Percentiles rank a stretch among this genome's conserved stretches.
phyloP scores from a whole-genome alignment of 495 filamentous ascomycete species.

The Penicillium canariense region DNA sequence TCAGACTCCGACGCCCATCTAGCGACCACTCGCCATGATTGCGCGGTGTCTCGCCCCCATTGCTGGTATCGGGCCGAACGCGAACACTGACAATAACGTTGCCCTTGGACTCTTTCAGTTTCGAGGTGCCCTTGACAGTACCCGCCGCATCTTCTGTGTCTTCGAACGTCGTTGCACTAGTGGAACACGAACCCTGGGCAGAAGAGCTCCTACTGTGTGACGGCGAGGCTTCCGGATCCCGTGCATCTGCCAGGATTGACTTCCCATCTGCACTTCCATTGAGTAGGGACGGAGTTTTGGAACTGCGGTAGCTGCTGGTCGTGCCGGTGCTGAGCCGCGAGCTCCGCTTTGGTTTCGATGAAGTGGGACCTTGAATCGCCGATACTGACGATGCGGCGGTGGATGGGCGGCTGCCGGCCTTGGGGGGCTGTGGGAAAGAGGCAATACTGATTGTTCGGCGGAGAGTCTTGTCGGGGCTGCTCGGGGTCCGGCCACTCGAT shows the following conservation, averaged over 20 bases:
- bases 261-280: slow-evolving; percentile 76
- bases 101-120: slow-evolving; percentile 70
- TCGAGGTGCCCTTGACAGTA: slow-evolving; percentile 27
- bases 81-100: slow-evolving; percentile 96
- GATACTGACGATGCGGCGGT: slow-evolving; percentile 41
- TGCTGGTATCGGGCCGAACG: slow-evolving; percentile 73
- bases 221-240: slow-evolving; percentile 76
- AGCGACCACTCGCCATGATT: slow-evolving; percentile 87
- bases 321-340: slow-evolving; percentile 43
- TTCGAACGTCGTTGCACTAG: slow-evolving; percentile 84
- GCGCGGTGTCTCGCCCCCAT: slow-evolving; percentile 54
- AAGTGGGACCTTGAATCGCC: slow-evolving; percentile 25
- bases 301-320: slow-evolving; percentile 48
- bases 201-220: slow-evolving; percentile 86
- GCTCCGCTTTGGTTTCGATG: slow-evolving; percentile 32
- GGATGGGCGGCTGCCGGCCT: slow-evolving; percentile 49
- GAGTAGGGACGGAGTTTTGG: slow-evolving; percentile 68
- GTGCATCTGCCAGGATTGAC: slow-evolving; percentile 57
- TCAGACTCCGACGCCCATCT: slow-evolving; percentile 76
- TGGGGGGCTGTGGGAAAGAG: slow-evolving; percentile 87
- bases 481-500: slow-evolving; percentile 32
- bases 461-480: slow-evolving; percentile 61
- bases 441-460: slow-evolving; percentile 87
- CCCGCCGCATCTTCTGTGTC: slow-evolving; percentile 50
- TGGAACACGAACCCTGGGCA: slow-evolving; percentile 85